Evolutionary conservation across 345 rosid species (phyloP).

Genomic region (Linum tenue): DNA sequence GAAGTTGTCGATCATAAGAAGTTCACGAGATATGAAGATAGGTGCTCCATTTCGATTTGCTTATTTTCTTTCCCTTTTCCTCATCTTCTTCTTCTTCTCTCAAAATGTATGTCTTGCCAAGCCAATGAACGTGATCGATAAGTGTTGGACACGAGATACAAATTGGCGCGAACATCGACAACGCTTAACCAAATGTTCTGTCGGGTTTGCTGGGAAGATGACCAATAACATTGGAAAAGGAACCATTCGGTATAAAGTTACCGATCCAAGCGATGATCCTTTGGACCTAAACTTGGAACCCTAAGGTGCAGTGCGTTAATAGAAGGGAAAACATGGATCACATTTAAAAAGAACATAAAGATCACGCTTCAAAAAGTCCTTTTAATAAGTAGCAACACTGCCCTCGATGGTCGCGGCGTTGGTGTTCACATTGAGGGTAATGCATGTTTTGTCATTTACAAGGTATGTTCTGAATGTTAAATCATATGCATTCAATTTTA

Average conservation of each 20-base stretch:
- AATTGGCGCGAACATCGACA: conserved; percentile 40
- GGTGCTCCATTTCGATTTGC: no score
- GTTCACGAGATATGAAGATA: no score
- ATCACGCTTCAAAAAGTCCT: conserved; percentile 49
- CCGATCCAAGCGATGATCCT: conserved; percentile 56
- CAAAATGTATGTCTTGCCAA: conserved; percentile 9
- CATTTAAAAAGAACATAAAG: conserved; percentile 50
- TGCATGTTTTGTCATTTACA: conserved; percentile 49
- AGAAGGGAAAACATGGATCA: conserved; percentile 56
- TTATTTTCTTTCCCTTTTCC: not conserved
- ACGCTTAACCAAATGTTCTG: conserved; percentile 45
- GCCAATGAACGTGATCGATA: conserved; percentile 51
- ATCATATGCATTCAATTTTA: not conserved
- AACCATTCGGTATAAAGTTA: conserved; percentile 37
- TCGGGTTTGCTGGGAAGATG: conserved; percentile 69
- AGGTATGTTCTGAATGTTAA: conserved; percentile 15
- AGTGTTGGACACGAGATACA: conserved; percentile 51
- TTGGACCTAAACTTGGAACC: conserved; percentile 55
- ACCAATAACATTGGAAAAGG: conserved; percentile 42
- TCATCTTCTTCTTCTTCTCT: conserved; percentile 3
- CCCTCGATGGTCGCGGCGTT: conserved; percentile 67
- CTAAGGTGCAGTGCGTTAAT: conserved; percentile 53
- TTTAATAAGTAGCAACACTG: conserved; percentile 52
- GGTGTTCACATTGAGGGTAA: conserved; percentile 43
- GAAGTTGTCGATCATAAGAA: no score